These are phyloP conservation scores for Candida dendrica DNA, from an alignment of 805 yeast genomes.

Conservation along the genomic window DNA sequence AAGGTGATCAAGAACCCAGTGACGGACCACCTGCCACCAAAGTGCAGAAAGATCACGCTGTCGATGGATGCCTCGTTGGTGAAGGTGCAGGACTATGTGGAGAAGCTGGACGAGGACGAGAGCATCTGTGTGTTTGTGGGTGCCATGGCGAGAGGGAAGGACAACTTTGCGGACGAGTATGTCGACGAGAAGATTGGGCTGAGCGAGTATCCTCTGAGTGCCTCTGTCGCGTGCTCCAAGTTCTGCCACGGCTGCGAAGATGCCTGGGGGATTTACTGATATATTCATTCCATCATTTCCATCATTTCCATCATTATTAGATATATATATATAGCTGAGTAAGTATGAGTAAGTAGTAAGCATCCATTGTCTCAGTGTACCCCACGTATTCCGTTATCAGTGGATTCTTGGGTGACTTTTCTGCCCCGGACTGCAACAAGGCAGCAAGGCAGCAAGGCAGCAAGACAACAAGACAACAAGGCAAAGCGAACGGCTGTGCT, in stretches of 20 bases:
- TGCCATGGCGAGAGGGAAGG: constrained; percentile 98
- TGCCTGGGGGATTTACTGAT: constrained; percentile 78
- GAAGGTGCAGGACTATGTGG: constrained; percentile 83
- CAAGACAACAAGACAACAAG: too few species aligned
- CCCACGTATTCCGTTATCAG: background rate
- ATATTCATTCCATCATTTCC: too few species aligned
- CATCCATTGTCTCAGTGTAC: too few species aligned
- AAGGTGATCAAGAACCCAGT: constrained; percentile 96
- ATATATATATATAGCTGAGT: too few species aligned
- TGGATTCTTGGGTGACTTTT: too few species aligned
- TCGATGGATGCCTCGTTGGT: constrained; percentile 87
- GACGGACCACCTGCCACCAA: constrained; percentile 93
- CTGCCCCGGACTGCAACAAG: background rate
- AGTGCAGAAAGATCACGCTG: constrained; percentile 88
- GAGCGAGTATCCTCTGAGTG: constrained; percentile 91
- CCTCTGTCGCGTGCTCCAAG: constrained; percentile 96
- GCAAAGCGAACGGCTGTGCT: too few species aligned
- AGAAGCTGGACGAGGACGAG: constrained; percentile 75
- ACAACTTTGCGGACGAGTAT: constrained; percentile 93
- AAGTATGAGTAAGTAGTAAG: too few species aligned
- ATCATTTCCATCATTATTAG: too few species aligned
- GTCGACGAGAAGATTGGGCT: constrained; percentile 96
- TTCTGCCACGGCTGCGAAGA: constrained; percentile 99
- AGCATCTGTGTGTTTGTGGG: constrained; percentile 97
- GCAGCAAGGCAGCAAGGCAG: too few species aligned